Base-by-base conservation (phyloP, 148 eudicot genomes). In the Camellia granthamiana region DNA sequence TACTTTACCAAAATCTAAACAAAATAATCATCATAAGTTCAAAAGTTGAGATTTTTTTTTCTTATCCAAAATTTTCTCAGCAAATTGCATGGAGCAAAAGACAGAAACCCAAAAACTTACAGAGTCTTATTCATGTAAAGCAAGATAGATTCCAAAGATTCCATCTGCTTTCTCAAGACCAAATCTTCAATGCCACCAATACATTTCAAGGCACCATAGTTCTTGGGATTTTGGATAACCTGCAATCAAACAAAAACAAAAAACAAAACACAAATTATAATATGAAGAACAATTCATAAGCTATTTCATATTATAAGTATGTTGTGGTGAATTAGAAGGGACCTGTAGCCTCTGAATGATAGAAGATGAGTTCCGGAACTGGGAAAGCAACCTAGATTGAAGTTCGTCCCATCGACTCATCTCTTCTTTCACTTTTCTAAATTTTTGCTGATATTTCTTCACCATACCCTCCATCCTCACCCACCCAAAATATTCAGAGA, bases 121-220 rank as follows among this genome's bases (percentile, higher is more conserved):
- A 95, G 78, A n/a, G 94, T 90, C 73, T 86, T 86, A 41, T 84
- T 88, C 77, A 88, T 84, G 1, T 92, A 88, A 46, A 77, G 80
- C 83, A 92, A 75, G 84, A 85, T 90, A 60, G 44, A 84, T 66
- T 88, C 90, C 78, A 95, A 77, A 15, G 97, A 88, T 56, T 92
- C 90, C 93, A 93, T 78, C 84, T 95, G 98, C 81, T 92, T 95
- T 41, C 69, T 79, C 80, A 87, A 81, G 43, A 93, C 88, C 7
- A 86, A 85, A 62, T 81, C 86, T 77, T 89, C 83, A 52, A 95
- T 83, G 68, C 92, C 91, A 61, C 83, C 89, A 81, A 95, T 77
- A 79, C 84, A 85, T 81, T 77, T 90, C 90, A 95, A 86, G 49
- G 81, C 44, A 83, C 97, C 94, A 88, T 90, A 95, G 51, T 93